A percentile compares a stretch with the other conserved stretches of the same genome.
Conservation (phyloP, 2,329 filamentous ascomycete species). For the Hypoxylon sp. region DNA sequence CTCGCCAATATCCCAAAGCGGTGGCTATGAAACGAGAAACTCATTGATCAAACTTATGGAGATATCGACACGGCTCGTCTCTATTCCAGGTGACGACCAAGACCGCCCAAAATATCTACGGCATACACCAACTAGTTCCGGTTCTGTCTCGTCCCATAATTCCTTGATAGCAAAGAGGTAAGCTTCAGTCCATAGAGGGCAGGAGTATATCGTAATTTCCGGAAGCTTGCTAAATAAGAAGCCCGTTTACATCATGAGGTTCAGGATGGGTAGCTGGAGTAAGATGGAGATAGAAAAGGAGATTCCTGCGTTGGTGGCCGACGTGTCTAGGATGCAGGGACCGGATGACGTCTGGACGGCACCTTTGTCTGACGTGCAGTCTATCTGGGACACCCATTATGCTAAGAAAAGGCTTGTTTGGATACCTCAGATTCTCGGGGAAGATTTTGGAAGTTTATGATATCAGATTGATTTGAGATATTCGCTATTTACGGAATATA, state of each 20-base stretch:
- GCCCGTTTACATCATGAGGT: conserved; percentile 24
- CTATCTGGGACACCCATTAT: conserved; percentile 24
- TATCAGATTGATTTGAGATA: too few relatives aligned
- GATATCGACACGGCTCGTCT: background rate
- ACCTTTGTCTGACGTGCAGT: conserved; percentile 18
- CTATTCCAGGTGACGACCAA: background rate
- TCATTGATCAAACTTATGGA: background rate
- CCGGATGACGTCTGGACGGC: conserved; percentile 25
- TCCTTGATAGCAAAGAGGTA: background rate
- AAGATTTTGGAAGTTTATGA: too few relatives aligned
- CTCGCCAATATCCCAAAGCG: background rate
- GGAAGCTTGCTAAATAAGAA: conserved; percentile 18
- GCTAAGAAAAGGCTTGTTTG: conserved; percentile 27
- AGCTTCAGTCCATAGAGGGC: background rate
- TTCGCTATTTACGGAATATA: too few relatives aligned
- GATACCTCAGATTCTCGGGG: conserved; percentile 7
- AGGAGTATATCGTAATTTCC: conserved; percentile 18
- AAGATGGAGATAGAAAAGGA: conserved; percentile 24
- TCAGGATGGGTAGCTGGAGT: conserved; percentile 21
- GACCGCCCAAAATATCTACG: background rate
- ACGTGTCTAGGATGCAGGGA: conserved; percentile 19
- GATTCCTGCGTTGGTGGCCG: conserved; percentile 12
- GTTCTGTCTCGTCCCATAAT: background rate
- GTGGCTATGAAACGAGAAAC: background rate
- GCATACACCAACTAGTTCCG: background rate